These are phyloP conservation scores for Ceratopteris richardii DNA, from an alignment of 75 land plant genomes.

Conservation along the genomic window DNA sequence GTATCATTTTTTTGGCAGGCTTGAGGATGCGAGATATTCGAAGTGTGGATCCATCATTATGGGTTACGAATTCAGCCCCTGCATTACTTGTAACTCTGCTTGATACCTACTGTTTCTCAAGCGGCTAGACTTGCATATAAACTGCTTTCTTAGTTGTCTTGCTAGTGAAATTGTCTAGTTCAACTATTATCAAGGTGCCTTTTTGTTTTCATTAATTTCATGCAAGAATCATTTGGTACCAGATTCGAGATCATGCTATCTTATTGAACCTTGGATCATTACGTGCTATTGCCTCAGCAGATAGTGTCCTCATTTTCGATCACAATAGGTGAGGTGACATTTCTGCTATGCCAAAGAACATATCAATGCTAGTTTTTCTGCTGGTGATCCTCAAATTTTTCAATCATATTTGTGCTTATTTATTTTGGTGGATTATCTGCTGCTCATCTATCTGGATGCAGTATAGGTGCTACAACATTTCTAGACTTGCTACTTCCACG, in stretches of 20 bases:
- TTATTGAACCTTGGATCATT: constrained; percentile 86
- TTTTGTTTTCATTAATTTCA: too few relatives aligned
- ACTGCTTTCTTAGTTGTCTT: too few relatives aligned
- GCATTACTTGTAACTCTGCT: constrained; percentile 54
- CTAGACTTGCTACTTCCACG: constrained; percentile 67
- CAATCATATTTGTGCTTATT: background rate
- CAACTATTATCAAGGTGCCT: too few relatives aligned
- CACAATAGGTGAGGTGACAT: constrained; percentile 58
- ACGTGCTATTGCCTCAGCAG: constrained; percentile 79
- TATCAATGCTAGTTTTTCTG: too few relatives aligned
- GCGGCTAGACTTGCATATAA: too few relatives aligned
- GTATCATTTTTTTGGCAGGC: constrained; percentile 48
- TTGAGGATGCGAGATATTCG: constrained; percentile 86
- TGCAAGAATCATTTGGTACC: too few relatives aligned
- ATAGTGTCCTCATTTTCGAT: constrained; percentile 78
- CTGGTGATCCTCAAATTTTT: too few relatives aligned
- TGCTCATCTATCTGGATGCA: constrained; percentile 17
- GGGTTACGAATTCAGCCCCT: constrained; percentile 84
- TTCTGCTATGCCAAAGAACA: too few relatives aligned
- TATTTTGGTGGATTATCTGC: background rate
- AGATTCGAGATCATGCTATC: constrained; percentile 96
- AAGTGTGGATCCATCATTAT: constrained; percentile 92
- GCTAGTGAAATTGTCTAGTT: too few relatives aligned
- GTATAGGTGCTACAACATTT: constrained; percentile 76
- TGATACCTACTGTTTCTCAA: too few relatives aligned